These are phyloP conservation scores for Microdochium trichocladiopsis DNA, from an alignment of 2,329 filamentous ascomycete genomes.

Conservation along the genomic window DNA sequence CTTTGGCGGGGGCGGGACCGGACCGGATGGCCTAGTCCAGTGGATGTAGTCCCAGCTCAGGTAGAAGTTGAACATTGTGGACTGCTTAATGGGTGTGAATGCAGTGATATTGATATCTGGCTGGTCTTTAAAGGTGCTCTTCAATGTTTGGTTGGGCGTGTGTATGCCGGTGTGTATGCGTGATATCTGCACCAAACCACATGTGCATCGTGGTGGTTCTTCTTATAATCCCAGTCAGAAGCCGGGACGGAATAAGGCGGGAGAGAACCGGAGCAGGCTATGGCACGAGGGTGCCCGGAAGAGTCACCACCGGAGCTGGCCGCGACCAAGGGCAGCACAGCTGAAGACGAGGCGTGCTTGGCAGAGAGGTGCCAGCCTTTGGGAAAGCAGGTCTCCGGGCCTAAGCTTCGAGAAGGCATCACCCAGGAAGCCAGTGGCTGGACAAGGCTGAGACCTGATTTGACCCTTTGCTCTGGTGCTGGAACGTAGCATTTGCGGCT, in stretches of 20 bases:
- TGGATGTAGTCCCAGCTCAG: constrained; percentile 23
- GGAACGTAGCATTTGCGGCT: neutral
- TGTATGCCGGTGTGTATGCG: neutral
- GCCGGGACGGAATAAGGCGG: no score
- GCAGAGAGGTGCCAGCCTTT: neutral
- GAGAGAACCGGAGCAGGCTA: no score
- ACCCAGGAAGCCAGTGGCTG: neutral
- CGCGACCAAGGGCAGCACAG: neutral
- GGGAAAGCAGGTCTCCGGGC: neutral
- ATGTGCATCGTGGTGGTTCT: no score
- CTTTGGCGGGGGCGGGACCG: constrained; percentile 22
- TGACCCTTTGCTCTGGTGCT: neutral
- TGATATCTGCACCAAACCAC: no score
- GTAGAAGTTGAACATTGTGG: constrained; percentile 15
- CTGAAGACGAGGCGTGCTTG: neutral
- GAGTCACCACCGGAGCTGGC: neutral
- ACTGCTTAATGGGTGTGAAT: neutral
- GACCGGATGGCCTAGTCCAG: constrained; percentile 17
- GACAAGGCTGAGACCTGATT: neutral
- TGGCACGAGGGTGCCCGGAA: neutral
- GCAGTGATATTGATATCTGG: no score
- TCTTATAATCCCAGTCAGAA: no score
- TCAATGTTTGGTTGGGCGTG: no score
- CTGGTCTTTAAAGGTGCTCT: no score
- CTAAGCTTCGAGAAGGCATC: neutral